phyloP scores from a whole-genome alignment of 257 asterid species.

The Ocimum tenuiflorum region DNA sequence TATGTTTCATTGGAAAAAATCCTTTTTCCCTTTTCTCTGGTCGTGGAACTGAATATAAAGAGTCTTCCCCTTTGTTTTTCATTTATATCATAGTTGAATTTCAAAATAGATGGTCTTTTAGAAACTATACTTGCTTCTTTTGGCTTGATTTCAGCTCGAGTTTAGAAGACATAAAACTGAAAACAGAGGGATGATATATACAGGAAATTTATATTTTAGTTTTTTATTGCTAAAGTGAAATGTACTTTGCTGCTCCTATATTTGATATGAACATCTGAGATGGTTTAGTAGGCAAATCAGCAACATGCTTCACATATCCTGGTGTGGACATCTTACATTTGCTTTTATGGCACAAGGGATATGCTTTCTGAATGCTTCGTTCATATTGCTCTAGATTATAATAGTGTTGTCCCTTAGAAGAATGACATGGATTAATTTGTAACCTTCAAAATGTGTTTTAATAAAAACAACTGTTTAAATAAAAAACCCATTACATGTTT shows the following conservation, averaged over 20 bases:
- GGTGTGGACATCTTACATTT: not conserved
- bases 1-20: not conserved
- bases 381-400: no score
- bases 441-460: not conserved
- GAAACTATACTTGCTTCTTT: not conserved
- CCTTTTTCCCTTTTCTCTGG: not conserved
- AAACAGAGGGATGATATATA: not conserved
- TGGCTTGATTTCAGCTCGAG: not conserved
- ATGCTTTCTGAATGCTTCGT: not conserved
- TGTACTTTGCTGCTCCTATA: not conserved
- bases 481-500: not conserved
- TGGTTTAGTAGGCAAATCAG: not conserved
- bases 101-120: not conserved
- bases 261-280: not conserved
- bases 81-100: not conserved
- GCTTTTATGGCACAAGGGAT: not conserved
- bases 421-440: not conserved
- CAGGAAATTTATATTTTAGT: not conserved
- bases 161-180: not conserved
- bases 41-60: not conserved
- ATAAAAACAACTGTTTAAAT: not conserved
- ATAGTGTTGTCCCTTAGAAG: not conserved
- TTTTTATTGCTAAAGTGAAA: not conserved
- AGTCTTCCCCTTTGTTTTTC: not conserved
- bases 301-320: not conserved